A percentile compares a stretch with the other conserved stretches of the same genome.
phyloP scores from a whole-genome alignment of 2,329 filamentous ascomycete genomes.

The Fusarium nodosum region DNA sequence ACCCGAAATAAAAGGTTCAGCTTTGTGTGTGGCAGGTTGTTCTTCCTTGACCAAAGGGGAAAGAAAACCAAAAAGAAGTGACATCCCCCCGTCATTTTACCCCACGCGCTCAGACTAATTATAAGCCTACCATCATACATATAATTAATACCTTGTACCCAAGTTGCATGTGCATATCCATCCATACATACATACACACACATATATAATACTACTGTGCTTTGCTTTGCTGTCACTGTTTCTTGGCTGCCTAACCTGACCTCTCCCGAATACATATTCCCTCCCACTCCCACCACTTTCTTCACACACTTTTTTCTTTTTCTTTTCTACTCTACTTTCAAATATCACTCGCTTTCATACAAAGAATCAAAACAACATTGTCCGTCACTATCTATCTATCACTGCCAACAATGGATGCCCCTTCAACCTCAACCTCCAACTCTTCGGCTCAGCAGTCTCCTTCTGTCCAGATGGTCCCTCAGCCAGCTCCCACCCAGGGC shows the following conservation, averaged over 20 bases:
- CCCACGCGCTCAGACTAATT: conserved; percentile 29
- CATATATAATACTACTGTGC: conserved; percentile 3
- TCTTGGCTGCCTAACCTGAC: conserved; percentile 31
- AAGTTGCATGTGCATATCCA: conserved; percentile 13
- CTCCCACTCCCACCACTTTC: conserved; percentile 22
- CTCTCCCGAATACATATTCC: conserved; percentile 27
- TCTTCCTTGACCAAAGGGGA: conserved; percentile 16
- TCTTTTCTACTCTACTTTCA: background rate
- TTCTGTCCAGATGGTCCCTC: conserved; percentile 47
- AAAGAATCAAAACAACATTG: background rate
- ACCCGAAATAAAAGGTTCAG: background rate
- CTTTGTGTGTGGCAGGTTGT: conserved; percentile 21
- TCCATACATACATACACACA: conserved; percentile 7
- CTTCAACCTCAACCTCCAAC: conserved; percentile 50
- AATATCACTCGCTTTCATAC: conserved; percentile 11
- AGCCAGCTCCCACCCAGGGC: conserved; percentile 48
- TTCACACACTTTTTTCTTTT: background rate
- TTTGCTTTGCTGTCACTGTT: conserved; percentile 22
- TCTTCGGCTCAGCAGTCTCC: conserved; percentile 53
- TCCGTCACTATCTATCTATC: conserved; percentile 26
- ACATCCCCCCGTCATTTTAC: conserved; percentile 34
- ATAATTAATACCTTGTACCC: conserved; percentile 12
- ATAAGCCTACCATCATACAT: conserved; percentile 17
- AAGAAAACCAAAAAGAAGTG: conserved; percentile 20
- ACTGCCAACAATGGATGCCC: conserved; percentile 52